A percentile compares a stretch with the other conserved stretches of the same genome.
Conservation (phyloP, 2,329 filamentous ascomycete species). For the Ceratocystis harringtonii region DNA sequence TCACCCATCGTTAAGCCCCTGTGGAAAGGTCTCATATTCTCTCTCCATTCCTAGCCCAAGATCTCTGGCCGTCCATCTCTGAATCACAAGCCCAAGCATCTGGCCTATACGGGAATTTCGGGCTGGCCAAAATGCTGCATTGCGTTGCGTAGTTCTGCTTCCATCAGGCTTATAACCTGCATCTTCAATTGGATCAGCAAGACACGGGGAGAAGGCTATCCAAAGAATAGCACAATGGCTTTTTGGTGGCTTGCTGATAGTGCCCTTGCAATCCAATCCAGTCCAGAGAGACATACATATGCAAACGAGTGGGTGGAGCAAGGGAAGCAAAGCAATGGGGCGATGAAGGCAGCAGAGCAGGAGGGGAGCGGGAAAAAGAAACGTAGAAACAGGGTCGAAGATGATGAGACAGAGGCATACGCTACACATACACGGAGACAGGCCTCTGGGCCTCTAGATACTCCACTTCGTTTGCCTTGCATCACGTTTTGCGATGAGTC, state of each 20-base stretch:
- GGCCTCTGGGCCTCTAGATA: not conserved
- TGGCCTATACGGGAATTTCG: not conserved
- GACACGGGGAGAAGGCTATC: not conserved
- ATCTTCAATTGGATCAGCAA: not conserved
- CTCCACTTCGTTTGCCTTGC: conserved; percentile 2
- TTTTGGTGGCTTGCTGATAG: conserved; percentile 5
- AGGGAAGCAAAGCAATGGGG: not conserved
- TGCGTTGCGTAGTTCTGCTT: not conserved
- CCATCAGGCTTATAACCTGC: not conserved
- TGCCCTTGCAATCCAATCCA: conserved; percentile 1
- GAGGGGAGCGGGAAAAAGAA: not conserved
- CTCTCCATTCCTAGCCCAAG: not conserved
- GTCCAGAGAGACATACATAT: not conserved
- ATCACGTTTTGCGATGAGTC: conserved; percentile 1
- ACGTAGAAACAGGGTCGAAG: not conserved
- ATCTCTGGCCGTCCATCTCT: not conserved
- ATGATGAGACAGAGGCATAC: not conserved
- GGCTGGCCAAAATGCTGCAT: not conserved
- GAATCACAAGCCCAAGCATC: not conserved
- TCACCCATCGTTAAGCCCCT: not conserved
- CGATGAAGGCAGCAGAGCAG: not conserved
- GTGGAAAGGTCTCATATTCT: not conserved
- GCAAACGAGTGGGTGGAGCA: not conserved
- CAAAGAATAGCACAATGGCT: not conserved
- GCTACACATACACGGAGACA: not conserved